Base-by-base conservation (phyloP, 176 grass and related monocot genomes). In the Eragrostis curvula region DNA sequence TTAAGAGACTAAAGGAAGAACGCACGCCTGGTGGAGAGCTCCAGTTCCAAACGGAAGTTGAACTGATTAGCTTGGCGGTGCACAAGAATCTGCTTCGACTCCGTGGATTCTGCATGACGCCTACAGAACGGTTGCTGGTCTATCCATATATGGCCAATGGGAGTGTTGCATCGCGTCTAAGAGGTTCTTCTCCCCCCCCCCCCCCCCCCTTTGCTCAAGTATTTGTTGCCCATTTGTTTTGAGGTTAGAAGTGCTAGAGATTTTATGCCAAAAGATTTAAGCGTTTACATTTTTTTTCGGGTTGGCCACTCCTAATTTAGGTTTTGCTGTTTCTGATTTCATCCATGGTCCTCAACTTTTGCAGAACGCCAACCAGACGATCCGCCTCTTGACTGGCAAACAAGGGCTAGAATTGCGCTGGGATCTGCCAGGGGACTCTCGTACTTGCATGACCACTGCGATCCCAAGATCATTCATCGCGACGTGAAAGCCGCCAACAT, bases 31-130 rank as follows among this genome's bases (percentile, higher is more conserved):
- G 92, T 10, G 92, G 93, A 57, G 89, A 89, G 69, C 90, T 92
- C 60, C 89, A 95, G 44, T 95, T 95, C 69, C 89, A 90, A 81
- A 94, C 92, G 9, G 89, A 94, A 83, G 92, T 94, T 32, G 92
- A 94, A 86, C 85, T 94, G 81, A 94, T 94, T 71, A 94, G 92
- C 77, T 92, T 94, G 92, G 92, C 92, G 7, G 92, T 95, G 73
- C 93, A 92, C 68, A 88, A 78, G 65, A 90, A 95, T 48, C 85
- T 95, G 21, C 85, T 95, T 70, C 82, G 83, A n/a, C 85, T 95
- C 48, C 85, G 93, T 62, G 93, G 90, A 56, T 95, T 95, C 80
- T 95, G 93, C 74, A 95, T 95, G 93, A 95, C 93, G 14, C 93
- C 93, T 75, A 95, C 93, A 40, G 93, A 92, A 73, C 93, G 93